Base-by-base conservation (phyloP, 140 eudicot species). In the Erigeron philadelphicus region DNA sequence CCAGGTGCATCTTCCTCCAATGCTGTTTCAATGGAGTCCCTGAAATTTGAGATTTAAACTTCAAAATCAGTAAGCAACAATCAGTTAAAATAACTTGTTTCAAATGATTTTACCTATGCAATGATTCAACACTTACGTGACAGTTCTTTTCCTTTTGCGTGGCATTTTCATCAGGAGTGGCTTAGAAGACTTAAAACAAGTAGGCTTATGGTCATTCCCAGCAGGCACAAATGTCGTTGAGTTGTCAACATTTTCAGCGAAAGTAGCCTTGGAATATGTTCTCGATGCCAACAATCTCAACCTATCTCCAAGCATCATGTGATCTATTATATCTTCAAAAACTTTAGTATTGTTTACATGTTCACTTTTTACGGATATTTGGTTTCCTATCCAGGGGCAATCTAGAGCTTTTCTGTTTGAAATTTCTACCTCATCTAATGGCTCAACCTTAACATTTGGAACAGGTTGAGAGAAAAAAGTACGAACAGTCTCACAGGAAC, bases 1-100 rank as follows among this genome's bases (percentile, higher is more conserved):
- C 95, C 98, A 44, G 98, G 98, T 75, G 94, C 98, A 93, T 93
- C 98, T 79, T 93, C 98, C 85, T 86, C 98, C 81, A 93, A 58
- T 46, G 96, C 98, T 65, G 88, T 86, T 78, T 83, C 96, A 72
- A 84, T 72, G 7, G 96, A 93, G 66, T 93, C 87, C 74, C 98
- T 93, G 86, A 67, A 67, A 82, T 55, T 75, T 38, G 42, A 73
- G 35, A 71, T 21, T 74, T 40, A 54, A 76, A 44, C 66, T 40
- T 19, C 35, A 61, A 23, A 61, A 76, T 16, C 7, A 9, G 58
- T 49, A 53, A 73, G 11, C n/a, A 61, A 64, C 45, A 66, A 10
- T n/a, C 43, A 16, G 5, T 8, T 25, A 54, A 5, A 74, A 65
- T 16, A 18, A 43, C 18, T 11, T 23, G 7, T 31, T 23, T 9